These are phyloP conservation scores for Zygosaccharomyces pseudobailii DNA, from an alignment of 1,139 yeast genomes.

Conservation along the genomic window DNA sequence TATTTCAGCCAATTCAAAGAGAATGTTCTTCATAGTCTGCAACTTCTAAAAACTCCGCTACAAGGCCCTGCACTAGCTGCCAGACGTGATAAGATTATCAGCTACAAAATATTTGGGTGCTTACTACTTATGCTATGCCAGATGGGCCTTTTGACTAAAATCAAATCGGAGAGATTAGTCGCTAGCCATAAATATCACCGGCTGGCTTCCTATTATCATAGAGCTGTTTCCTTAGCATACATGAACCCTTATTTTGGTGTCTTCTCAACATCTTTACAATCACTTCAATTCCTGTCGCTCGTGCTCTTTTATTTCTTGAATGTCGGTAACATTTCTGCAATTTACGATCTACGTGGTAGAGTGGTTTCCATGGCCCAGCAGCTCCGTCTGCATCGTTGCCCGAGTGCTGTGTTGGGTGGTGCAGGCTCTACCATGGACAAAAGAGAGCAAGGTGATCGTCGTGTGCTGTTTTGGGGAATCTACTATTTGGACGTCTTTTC, in stretches of 20 bases:
- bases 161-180: constrained; percentile 19
- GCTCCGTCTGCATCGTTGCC: constrained; percentile 78
- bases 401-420: constrained; percentile 68
- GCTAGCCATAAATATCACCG: constrained; percentile 17
- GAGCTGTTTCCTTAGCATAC: constrained; percentile 48
- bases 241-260: constrained; percentile 41
- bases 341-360: constrained; percentile 72
- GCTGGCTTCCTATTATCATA: constrained; percentile 45
- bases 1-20: constrained; percentile 49
- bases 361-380: constrained; percentile 84
- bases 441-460: constrained; percentile 73
- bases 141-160: constrained; percentile 45
- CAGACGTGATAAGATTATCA: constrained; percentile 33
- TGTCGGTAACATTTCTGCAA: constrained; percentile 66
- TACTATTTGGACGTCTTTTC: constrained; percentile 74
- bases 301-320: constrained; percentile 69
- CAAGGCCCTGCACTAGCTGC: constrained; percentile 11
- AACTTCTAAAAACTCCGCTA: neutral
- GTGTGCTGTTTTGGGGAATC: constrained; percentile 80
- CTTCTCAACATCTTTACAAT: constrained; percentile 56
- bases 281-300: constrained; percentile 64
- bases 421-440: constrained; percentile 53
- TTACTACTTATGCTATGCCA: constrained; percentile 54
- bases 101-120: constrained; percentile 47
- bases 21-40: constrained; percentile 30